Conservation (phyloP, 257 asterid genomes). For the Ophiorrhiza pumila region DNA sequence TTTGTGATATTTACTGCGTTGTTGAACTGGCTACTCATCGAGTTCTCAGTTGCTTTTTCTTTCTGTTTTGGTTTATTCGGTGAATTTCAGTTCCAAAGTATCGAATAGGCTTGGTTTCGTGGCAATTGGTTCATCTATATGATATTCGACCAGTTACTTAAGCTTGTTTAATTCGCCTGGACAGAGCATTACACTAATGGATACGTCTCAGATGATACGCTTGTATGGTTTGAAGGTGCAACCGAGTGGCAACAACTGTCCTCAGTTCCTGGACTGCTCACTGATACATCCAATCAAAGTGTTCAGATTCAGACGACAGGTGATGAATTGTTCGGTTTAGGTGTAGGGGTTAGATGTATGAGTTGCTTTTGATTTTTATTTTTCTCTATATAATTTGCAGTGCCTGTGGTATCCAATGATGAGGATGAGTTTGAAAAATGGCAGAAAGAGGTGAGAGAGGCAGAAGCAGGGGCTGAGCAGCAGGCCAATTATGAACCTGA, state of each 20-base stretch:
- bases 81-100: conserved; percentile 32
- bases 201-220: conserved; percentile 59
- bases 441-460: conserved; percentile 80
- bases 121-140: conserved; percentile 31
- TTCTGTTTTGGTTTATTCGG: conserved; percentile 20
- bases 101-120: conserved; percentile 29
- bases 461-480: conserved; percentile 53
- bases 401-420: conserved; percentile 41
- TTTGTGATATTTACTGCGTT: conserved; percentile 1
- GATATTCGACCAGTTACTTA: conserved; percentile 39
- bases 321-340: conserved; percentile 18
- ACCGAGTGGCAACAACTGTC: conserved; percentile 76
- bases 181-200: conserved; percentile 84
- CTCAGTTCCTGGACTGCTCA: conserved; percentile 47
- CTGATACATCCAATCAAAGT: conserved; percentile 34
- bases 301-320: conserved; percentile 39
- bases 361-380: conserved; percentile 8
- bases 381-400: conserved; percentile 27
- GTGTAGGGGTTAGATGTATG: conserved; percentile 8
- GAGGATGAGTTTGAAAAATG: conserved; percentile 90
- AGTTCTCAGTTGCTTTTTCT: conserved; percentile 21
- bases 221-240: conserved; percentile 86
- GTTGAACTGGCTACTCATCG: conserved; percentile 17
- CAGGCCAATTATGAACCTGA: conserved; percentile 50
- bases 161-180: conserved; percentile 47